phyloP scores from a whole-genome alignment of 139 green algal species.

The Chlorella sp. region DNA sequence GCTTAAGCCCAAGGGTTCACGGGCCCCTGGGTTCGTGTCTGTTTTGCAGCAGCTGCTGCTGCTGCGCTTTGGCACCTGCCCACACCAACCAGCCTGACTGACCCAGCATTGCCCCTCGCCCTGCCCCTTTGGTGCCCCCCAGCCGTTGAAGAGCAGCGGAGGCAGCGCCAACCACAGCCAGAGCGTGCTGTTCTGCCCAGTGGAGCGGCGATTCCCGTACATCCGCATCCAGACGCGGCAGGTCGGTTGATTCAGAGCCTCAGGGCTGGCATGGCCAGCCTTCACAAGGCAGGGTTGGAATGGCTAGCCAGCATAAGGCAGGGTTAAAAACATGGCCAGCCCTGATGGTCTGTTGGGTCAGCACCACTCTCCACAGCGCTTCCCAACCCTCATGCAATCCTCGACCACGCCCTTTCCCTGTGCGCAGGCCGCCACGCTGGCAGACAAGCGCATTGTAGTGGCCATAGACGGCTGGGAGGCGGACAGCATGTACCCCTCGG shows the following conservation, averaged over 20 bases:
- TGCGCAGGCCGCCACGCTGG: constrained; percentile 72
- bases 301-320: no score
- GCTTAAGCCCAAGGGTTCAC: no score
- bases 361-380: no score
- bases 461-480: constrained; percentile 83
- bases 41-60: not conserved
- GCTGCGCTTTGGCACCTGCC: no score
- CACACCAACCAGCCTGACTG: not conserved
- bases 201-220: constrained; percentile 82
- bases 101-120: not conserved
- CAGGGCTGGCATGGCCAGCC: no score
- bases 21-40: no score
- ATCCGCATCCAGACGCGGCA: constrained; percentile 93
- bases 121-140: not conserved
- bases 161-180: constrained; percentile 30
- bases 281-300: no score
- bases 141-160: constrained; percentile 22
- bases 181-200: constrained; percentile 79
- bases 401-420: not conserved
- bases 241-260: constrained; percentile 24
- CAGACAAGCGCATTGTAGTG: constrained; percentile 89
- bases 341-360: no score
- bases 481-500: constrained; percentile 74
- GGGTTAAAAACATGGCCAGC: no score
- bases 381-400: not conserved